Evolutionary conservation across 1,284 basidiomycete genomes (phyloP), one percentile per base, ranked within the genome.

Genomic region (Sparassis latifolia): DNA sequence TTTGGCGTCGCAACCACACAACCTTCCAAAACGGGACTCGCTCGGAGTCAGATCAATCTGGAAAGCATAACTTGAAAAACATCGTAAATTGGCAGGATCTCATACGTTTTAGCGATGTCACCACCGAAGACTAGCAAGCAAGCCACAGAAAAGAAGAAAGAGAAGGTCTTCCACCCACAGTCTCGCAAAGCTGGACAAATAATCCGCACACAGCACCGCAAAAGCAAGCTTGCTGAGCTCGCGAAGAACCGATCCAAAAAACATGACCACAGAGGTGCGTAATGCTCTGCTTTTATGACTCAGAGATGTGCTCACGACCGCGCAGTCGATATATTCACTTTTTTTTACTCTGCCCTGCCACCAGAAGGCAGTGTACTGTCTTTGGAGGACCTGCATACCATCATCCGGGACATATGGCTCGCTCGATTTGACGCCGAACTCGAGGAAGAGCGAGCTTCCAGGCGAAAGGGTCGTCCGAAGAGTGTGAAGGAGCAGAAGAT

Each of bases 131-230:
- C 60, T 37, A 45, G 50, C 2, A 63, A 58, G 39, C 61, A 62
- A 42, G 40, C 58, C 1, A 53, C 54, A 6, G 53, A 54, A 10
- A 55, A 57, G 5, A 86, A 83, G 64, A 88, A 82, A 67, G 85
- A 88, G 59, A 90, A 90, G 60, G 60, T 89, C 7, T 86, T 86
- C 56, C 89, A 92, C 62, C 89, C 89, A 3, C 74, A 83, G 48
- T 92, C 89, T 32, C 75, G 89, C 53, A 89, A 90, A 74, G 92
- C 92, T 2, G 82, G 78, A 20, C 92, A 93, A 64, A 74, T 93
- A 7, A 76, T 80, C 20, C 79, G 91, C 37, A 78, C 82, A 48
- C 79, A 86, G 47, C 69, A 91, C 29, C 77, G 91, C 51, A 86
- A 86, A 58, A 74, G 76, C 29, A 93, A 86, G 66, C 73, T 93